A percentile compares a stretch with the other conserved stretches of the same genome.
Conservation (phyloP, 2,329 filamentous ascomycete genomes). For the Ceratocystis colombiana region DNA sequence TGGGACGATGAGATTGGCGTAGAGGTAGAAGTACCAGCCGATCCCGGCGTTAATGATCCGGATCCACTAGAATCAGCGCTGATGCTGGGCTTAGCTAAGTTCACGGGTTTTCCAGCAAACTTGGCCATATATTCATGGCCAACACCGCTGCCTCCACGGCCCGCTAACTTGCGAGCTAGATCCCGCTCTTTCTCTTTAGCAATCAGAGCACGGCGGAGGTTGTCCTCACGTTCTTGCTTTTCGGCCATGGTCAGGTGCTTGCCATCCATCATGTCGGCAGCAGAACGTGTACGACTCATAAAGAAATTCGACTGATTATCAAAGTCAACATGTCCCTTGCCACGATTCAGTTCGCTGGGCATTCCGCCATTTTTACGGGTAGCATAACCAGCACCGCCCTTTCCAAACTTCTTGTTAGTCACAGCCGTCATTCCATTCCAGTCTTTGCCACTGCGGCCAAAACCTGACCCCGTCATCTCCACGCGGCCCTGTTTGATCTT, state of each 20-base stretch:
- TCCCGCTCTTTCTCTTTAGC: conserved; percentile 63
- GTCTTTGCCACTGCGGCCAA: conserved; percentile 31
- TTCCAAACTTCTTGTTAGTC: conserved; percentile 36
- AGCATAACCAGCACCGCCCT: conserved; percentile 33
- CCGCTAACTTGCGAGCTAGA: conserved; percentile 56
- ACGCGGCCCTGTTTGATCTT: conserved; percentile 52
- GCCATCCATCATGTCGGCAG: conserved; percentile 56
- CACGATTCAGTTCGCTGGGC: conserved; percentile 21
- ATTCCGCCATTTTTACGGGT: background rate
- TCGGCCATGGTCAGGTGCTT: conserved; percentile 38
- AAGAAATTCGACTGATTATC: conserved; percentile 50
- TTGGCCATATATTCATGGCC: conserved; percentile 59
- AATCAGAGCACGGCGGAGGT: conserved; percentile 53
- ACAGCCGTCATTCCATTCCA: conserved; percentile 30
- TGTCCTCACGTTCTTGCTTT: conserved; percentile 54
- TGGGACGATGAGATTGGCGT: conserved; percentile 34
- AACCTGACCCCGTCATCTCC: conserved; percentile 66
- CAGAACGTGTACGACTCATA: conserved; percentile 41
- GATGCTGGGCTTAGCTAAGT: background rate
- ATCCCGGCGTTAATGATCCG: background rate
- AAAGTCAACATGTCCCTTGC: conserved; percentile 44
- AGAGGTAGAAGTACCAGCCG: background rate
- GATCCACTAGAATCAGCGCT: background rate
- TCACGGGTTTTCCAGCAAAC: conserved; percentile 4
- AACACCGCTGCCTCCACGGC: conserved; percentile 49